Conservation (phyloP, 257 asterid species). For the Solanum infundibuliforme region DNA sequence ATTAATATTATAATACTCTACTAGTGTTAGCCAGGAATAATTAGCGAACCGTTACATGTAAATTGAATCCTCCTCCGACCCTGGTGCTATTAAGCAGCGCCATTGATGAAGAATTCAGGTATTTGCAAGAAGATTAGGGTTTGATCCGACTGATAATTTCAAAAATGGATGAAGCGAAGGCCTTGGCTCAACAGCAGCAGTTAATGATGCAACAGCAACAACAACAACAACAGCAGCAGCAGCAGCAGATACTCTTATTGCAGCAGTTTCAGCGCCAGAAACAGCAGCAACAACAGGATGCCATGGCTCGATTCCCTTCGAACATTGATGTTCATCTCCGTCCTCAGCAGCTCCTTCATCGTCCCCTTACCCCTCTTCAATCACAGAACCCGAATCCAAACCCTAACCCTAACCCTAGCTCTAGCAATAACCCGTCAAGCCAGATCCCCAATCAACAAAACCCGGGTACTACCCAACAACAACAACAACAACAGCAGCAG, state of each 20-base stretch:
- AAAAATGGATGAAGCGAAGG: slow-evolving; percentile 12
- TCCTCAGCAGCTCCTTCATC: slow-evolving; percentile 56
- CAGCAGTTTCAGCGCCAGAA: slow-evolving; percentile 33
- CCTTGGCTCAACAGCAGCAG: slow-evolving; percentile 7
- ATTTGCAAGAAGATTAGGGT: neutral
- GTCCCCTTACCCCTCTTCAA: slow-evolving; percentile 8
- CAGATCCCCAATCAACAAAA: slow-evolving; percentile 13
- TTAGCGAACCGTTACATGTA: neutral
- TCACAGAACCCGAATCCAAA: slow-evolving; percentile 22
- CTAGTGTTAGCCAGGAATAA: neutral
- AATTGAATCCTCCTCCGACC: neutral
- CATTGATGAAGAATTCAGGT: neutral
- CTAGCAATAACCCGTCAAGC: slow-evolving; percentile 14
- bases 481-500: slow-evolving; percentile 15
- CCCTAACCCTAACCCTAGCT: slow-evolving; percentile 13
- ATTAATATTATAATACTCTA: neutral
- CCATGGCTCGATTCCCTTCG: slow-evolving; percentile 90
- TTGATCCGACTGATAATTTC: neutral
- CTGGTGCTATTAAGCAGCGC: neutral
- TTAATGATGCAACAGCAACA: slow-evolving; percentile 2
- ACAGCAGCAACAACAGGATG: slow-evolving; percentile 58
- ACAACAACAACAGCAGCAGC: neutral
- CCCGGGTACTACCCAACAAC: slow-evolving; percentile 24
- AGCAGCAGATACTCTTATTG: slow-evolving; percentile 13
- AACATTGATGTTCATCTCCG: slow-evolving; percentile 94